Evolutionary conservation across 2,329 filamentous ascomycete genomes (phyloP), one percentile per base, ranked within the genome.

Genomic region (Fusarium transvaalense): DNA sequence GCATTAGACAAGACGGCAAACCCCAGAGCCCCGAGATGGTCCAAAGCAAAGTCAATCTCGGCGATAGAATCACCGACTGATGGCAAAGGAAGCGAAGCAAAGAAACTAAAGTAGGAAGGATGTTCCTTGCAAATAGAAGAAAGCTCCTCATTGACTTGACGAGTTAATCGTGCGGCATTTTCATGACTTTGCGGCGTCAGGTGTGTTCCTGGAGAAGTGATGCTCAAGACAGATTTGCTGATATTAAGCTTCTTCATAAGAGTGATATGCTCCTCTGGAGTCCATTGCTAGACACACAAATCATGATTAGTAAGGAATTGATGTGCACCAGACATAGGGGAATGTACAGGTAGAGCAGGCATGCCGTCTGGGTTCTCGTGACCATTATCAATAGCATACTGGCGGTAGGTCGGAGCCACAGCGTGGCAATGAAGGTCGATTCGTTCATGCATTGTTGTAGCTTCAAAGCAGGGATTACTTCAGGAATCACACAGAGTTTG

Each of bases 381-480:
- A 3, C 52, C 52, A 15, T 51, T 52, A 9, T 52, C 37, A 13
- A 41, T n/a, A n/a, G 52, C 52, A 29, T 46, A 55, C 10, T 55
- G 41, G 8, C 52, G 52, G 38, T 55, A 55, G 4, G 41, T 25
- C 14, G 41, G 41, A 23, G 41, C 52, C 31, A 55, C 52, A 17
- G 41, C 52, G 25, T 55, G 52, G 32, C 52, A 55, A 29, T 55
- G 52, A 15, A 55, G 41, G 25, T 55, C 52, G 10, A 55, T 55
- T 25, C 52, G 32, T 4, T 27, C 5, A 12, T 55, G 41, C 52
- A 55, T 55, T 38, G 41, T 8, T 10, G 2, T 19, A 2, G 21
- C 14, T 21, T 10, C 2, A 10, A 6, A 8, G 32, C 31, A n/a
- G 15, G 25, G 23, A 7, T 13, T 35, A 14, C 10, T 48, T 32